Conservation (phyloP, 768 basidiomycete genomes). For the Trametes coccinea region DNA sequence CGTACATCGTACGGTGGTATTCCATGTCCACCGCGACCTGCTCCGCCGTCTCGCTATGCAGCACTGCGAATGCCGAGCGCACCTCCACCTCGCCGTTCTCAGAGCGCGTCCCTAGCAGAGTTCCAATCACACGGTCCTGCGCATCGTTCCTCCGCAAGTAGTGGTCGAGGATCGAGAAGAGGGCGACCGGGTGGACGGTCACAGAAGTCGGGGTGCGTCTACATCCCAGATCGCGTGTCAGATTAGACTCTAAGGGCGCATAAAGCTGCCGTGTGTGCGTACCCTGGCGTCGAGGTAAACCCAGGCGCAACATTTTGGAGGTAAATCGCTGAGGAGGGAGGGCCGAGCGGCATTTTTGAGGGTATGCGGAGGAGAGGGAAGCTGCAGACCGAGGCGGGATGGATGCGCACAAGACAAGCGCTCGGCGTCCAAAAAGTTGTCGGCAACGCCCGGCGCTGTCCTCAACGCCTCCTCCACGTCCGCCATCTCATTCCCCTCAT, state of each 20-base stretch:
- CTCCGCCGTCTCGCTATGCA: conserved; percentile 89
- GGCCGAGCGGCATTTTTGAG: conserved; percentile 48
- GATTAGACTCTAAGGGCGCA: background rate
- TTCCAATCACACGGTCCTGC: conserved; percentile 92
- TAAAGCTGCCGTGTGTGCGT: conserved; percentile 12
- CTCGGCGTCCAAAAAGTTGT: conserved; percentile 30
- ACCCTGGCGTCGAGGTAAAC: conserved; percentile 37
- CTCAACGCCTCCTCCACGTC: conserved; percentile 30
- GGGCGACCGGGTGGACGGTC: conserved; percentile 87
- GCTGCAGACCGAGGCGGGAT: conserved; percentile 23
- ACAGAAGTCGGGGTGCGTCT: conserved; percentile 74
- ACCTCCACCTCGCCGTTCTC: conserved; percentile 62
- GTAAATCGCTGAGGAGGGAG: conserved; percentile 47
- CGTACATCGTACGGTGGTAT: conserved; percentile 91
- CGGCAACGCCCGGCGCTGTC: conserved; percentile 31
- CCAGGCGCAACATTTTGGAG: conserved; percentile 38
- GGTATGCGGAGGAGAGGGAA: conserved; percentile 15
- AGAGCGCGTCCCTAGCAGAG: conserved; percentile 82
- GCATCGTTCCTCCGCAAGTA: conserved; percentile 83
- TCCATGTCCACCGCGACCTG: conserved; percentile 97
- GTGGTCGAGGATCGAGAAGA: conserved; percentile 96
- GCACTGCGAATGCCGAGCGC: conserved; percentile 84
- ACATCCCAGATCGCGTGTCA: conserved; percentile 9
- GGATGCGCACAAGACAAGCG: conserved; percentile 14
- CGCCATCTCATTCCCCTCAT: conserved; percentile 31